Evolutionary conservation across 768 basidiomycete species (phyloP).

Genomic region (Tricholoma furcatifolium): DNA sequence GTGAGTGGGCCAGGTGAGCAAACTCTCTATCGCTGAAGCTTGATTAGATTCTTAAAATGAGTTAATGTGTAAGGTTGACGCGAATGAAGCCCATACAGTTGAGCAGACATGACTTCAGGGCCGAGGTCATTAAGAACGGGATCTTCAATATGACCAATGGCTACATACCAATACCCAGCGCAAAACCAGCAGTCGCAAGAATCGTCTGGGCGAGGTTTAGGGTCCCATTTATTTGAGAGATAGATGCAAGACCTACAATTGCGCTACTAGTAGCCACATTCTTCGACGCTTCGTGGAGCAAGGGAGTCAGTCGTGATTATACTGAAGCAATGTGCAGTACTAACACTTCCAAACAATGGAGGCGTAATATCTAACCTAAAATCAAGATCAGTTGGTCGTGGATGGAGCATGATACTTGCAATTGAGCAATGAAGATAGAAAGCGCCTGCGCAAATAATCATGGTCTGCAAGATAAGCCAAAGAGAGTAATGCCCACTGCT

Average conservation of each 20-base stretch:
- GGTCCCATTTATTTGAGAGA: not conserved
- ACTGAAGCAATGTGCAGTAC: not conserved
- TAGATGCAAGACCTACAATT: not conserved
- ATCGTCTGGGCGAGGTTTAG: conserved; percentile 2
- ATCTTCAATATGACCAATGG: not conserved
- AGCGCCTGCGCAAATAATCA: conserved; percentile 1
- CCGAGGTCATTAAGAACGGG: not conserved
- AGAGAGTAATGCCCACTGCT: conserved; percentile 7
- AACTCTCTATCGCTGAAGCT: conserved; percentile 10
- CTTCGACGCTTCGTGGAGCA: conserved; percentile 8
- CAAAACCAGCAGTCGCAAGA: conserved; percentile 12
- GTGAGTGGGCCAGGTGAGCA: conserved; percentile 10
- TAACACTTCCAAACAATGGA: conserved; percentile 13
- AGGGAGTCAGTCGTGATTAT: not conserved
- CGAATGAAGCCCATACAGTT: not conserved
- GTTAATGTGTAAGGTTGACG: not conserved
- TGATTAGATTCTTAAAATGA: not conserved
- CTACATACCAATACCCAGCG: conserved; percentile 13
- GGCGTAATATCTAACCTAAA: conserved; percentile 11
- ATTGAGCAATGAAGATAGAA: conserved; percentile 13
- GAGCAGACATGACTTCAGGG: not conserved
- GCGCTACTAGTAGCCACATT: conserved; percentile 8
- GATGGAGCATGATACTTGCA: not conserved
- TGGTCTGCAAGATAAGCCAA: not conserved
- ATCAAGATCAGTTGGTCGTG: not conserved